These are phyloP conservation scores for Gliomastix tumulicola DNA, from an alignment of 2,329 filamentous ascomycete species.

Conservation along the genomic window DNA sequence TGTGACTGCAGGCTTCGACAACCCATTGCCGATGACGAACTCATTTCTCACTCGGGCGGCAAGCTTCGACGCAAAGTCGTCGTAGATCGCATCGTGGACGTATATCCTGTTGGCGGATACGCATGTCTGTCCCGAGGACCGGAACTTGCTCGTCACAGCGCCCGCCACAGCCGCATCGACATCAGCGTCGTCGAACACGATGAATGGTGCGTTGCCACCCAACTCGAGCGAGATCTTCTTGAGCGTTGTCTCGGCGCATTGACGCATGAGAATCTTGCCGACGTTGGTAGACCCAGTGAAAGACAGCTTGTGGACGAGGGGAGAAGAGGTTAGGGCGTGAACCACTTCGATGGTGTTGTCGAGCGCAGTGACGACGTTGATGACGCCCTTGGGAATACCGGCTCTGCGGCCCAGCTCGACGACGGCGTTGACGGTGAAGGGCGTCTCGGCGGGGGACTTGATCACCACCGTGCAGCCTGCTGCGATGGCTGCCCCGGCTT, in stretches of 20 bases:
- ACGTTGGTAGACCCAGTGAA: conserved; percentile 77
- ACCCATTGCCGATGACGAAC: conserved; percentile 65
- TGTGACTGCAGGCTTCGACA: conserved; percentile 45
- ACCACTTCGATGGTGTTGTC: conserved; percentile 77
- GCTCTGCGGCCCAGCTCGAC: conserved; percentile 81
- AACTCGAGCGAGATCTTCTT: conserved; percentile 85
- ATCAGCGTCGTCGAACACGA: conserved; percentile 93
- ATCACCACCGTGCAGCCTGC: conserved; percentile 89
- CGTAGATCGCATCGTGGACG: conserved; percentile 71
- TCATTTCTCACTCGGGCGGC: conserved; percentile 59
- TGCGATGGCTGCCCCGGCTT: conserved; percentile 63
- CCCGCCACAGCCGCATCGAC: conserved; percentile 76
- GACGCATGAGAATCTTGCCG: conserved; percentile 77
- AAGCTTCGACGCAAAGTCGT: conserved; percentile 61
- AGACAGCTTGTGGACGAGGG: conserved; percentile 78
- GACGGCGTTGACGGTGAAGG: conserved; percentile 80
- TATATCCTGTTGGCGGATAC: conserved; percentile 83
- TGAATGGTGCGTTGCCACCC: conserved; percentile 91
- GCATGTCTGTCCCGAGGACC: conserved; percentile 89
- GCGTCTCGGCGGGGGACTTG: conserved; percentile 87
- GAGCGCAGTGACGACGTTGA: conserved; percentile 78
- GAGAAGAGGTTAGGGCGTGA: conserved; percentile 63
- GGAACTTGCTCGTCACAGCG: conserved; percentile 83
- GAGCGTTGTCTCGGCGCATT: conserved; percentile 68
- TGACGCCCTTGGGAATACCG: conserved; percentile 84